phyloP scores from a whole-genome alignment of 208 protist genomes.

The Giardia duodenalis region DNA sequence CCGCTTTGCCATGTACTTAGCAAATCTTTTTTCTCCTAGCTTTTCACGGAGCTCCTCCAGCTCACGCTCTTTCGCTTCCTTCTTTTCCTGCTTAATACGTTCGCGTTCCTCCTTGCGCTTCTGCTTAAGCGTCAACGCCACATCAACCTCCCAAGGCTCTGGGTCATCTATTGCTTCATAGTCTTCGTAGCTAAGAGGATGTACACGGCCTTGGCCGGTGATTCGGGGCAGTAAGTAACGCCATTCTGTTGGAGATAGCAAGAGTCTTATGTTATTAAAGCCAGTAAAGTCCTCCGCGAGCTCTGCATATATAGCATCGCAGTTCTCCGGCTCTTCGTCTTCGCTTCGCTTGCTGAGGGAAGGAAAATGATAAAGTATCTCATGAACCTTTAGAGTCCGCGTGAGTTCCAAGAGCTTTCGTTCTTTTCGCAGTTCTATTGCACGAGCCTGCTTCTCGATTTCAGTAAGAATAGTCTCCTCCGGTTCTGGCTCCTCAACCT shows the following conservation, averaged over 20 bases:
- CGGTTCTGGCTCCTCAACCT: not conserved
- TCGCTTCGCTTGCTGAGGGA: not conserved
- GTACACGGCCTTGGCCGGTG: slow-evolving; percentile 19
- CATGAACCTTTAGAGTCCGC: not conserved
- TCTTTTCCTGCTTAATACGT: not conserved
- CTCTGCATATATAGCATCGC: not conserved
- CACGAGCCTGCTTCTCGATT: not conserved
- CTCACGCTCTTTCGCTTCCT: not conserved
- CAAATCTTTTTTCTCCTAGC: not conserved
- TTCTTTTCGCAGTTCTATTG: not conserved
- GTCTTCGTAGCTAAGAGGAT: not conserved
- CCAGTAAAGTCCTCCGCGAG: slow-evolving; percentile 11
- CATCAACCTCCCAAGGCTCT: slow-evolving; percentile 1
- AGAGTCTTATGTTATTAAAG: not conserved
- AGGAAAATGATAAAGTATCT: not conserved
- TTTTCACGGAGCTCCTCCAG: not conserved
- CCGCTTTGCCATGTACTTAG: not conserved
- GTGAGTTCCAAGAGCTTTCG: not conserved
- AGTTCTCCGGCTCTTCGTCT: slow-evolving; percentile 6
- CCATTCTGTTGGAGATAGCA: not conserved
- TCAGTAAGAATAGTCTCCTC: not conserved
- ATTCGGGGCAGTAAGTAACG: not conserved
- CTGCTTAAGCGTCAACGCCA: not conserved
- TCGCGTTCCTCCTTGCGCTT: not conserved
- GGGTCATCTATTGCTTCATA: slow-evolving; percentile 19